Base-by-base conservation (phyloP, 2,329 filamentous ascomycete genomes). In the Cladosporium halotolerans region DNA sequence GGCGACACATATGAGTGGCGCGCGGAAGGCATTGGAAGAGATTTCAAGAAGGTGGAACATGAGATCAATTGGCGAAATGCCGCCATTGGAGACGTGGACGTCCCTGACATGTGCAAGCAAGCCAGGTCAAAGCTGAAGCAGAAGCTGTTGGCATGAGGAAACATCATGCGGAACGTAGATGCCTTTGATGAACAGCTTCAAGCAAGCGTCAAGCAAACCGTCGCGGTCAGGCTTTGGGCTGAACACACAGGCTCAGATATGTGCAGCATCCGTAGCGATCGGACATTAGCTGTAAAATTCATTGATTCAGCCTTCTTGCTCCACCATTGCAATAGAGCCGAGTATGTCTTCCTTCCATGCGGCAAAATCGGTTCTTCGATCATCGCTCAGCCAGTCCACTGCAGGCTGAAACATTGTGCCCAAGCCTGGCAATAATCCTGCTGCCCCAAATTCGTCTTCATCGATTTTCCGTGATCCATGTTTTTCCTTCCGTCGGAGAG, bases 401-500 rank as follows among this genome's bases (percentile, higher is more conserved):
- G 79, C 78, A 58, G 85, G 83, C 67, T 90, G 86, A 61, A 91
- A 81, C 86, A 90, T 90, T 2, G 83, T 86, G 2, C 74, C 74
- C 13, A 77, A 56, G 68, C 68, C 82, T 70, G 28, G 76, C 65
- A 73, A 56, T 63, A 69, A 43, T 2, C 67, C 68, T 18, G 66
- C 62, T 16, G 61, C 52, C n/a, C 61, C 61, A 6, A 57, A 28
- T 2, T 60, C 57, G 13, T 64, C 62, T 1, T 55, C 55, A 5
- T 56, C 50, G 7, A 53, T 57, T 13, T 56, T 46, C 11, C 45
- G 40, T 8, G 53, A 54, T 2, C 59, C 62, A 44, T 65, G 64
- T 55, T 69, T 69, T 54, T 69, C 66, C 31, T 64, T 67, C 18
- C 67, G 60, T 18, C 65, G 59, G 36, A 69, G 49, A 11, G 68